Base-by-base conservation (phyloP, 495 filamentous ascomycete species). In the Pseudomonodictys pantanalensis region DNA sequence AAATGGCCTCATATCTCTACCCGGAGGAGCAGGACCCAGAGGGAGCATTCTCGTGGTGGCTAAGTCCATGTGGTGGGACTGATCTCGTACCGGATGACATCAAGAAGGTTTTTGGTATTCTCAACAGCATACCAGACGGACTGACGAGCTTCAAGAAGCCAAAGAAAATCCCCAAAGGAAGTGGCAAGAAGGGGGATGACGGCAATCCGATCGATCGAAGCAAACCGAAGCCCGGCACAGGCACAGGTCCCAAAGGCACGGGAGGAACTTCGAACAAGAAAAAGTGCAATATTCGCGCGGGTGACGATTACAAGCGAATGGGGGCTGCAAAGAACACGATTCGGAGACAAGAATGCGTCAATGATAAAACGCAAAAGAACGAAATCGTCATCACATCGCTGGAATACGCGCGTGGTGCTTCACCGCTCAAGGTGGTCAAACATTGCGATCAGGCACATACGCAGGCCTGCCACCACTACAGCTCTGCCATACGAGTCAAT, bases 401-500 rank as follows among this genome's bases (percentile, higher is more conserved):
- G 32, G 7, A 35, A 7, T 48, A 44, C 41, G 41, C 17, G 41
- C 41, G 17, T 20, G 17, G 41, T 20, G n/a, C n/a, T n/a, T n/a
- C n/a, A n/a, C n/a, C n/a, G n/a, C n/a, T n/a, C n/a, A n/a, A n/a
- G n/a, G n/a, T n/a, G n/a, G n/a, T n/a, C n/a, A n/a, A n/a, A n/a
- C n/a, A n/a, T n/a, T n/a, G n/a, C n/a, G n/a, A n/a, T 44, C 12
- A 22, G 23, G 25, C 11, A 24, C 10, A 11, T 9, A 22, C 48
- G 6, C 48, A 52, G 25, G 48, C 48, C 26, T 52, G 48, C 29
- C 22, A 52, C 48, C 48, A 52, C 22, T 52, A 52, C 30, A 8
- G 11, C 29, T 52, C 48, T 3, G 48, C 48, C 28, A 33, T 35
- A 5, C 18, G 18, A 29, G 12, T 33, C 25, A 52, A 52, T 22